Evolutionary conservation across 306 rosid species (phyloP).

Genomic region (Canavalia gladiata): DNA sequence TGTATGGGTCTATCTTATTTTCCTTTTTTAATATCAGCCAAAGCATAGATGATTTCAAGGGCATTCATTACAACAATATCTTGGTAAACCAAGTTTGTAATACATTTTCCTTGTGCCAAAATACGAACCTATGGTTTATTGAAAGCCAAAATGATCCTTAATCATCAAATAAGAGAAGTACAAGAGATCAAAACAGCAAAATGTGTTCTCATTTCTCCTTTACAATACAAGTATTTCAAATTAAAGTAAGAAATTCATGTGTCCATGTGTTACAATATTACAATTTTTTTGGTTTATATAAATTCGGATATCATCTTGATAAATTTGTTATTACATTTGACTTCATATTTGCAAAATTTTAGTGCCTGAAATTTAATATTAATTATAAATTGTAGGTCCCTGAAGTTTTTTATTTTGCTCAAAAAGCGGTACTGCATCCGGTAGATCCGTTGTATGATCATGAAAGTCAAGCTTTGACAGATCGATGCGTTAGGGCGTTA

Average conservation of each 20-base stretch:
- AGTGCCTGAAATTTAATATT: slow-evolving; percentile 39
- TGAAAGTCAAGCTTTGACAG: slow-evolving; percentile 70
- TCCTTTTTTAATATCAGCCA: slow-evolving; percentile 22
- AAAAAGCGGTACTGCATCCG: slow-evolving; percentile 92
- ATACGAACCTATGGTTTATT: slow-evolving; percentile 18
- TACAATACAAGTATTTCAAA: slow-evolving; percentile 30
- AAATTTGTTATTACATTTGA: slow-evolving; percentile 13
- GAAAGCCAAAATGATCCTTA: slow-evolving; percentile 42
- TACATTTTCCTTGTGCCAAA: slow-evolving; percentile 36
- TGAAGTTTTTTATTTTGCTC: slow-evolving; percentile 92
- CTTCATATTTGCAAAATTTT: slow-evolving; percentile 36
- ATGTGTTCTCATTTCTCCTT: slow-evolving; percentile 36
- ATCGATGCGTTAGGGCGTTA: slow-evolving; percentile 79
- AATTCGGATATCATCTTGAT: slow-evolving; percentile 34
- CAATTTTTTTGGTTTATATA: slow-evolving; percentile 30
- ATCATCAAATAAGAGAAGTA: slow-evolving; percentile 24
- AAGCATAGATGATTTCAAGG: slow-evolving; percentile 16
- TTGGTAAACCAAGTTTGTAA: slow-evolving; percentile 17
- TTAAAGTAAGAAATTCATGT: slow-evolving; percentile 24
- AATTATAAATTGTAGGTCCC: slow-evolving; percentile 69
- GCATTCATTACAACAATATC: slow-evolving; percentile 18
- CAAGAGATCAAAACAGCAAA: slow-evolving; percentile 38
- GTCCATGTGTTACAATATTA: neutral
- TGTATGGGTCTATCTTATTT: slow-evolving; percentile 4
- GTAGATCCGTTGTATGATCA: slow-evolving; percentile 82